Percentiles rank a stretch among this genome's conserved stretches.
Conservation (phyloP, 1,284 basidiomycete species). For the Puccinia polysora region DNA sequence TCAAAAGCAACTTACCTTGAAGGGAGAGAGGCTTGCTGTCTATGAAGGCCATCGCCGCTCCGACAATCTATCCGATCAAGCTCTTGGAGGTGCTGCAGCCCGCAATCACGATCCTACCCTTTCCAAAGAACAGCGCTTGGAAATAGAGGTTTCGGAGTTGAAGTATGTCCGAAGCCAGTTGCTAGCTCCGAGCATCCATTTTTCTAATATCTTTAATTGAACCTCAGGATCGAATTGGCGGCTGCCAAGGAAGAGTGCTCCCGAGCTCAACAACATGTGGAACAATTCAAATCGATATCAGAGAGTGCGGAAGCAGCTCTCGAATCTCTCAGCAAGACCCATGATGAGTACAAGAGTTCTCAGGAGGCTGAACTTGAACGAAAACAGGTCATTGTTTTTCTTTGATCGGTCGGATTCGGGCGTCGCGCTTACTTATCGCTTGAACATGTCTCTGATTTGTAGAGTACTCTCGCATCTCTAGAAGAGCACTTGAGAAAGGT, state of each 20-base stretch:
- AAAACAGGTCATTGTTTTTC: slow-evolving; percentile 60
- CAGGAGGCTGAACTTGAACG: slow-evolving; percentile 64
- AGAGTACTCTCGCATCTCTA: slow-evolving; percentile 67
- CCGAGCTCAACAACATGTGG: slow-evolving; percentile 65
- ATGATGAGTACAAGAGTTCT: slow-evolving; percentile 70
- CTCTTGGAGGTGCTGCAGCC: slow-evolving; percentile 32
- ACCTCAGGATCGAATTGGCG: slow-evolving; percentile 65
- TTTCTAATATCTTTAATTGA: neutral
- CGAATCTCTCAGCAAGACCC: slow-evolving; percentile 64
- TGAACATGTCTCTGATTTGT: neutral
- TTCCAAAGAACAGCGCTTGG: slow-evolving; percentile 70
- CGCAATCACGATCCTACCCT: slow-evolving; percentile 55
- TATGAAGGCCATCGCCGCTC: slow-evolving; percentile 62
- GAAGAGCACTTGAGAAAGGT: slow-evolving; percentile 62
- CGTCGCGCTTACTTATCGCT: neutral
- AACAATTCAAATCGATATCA: slow-evolving; percentile 78
- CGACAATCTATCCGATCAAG: slow-evolving; percentile 18
- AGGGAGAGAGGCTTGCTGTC: slow-evolving; percentile 75
- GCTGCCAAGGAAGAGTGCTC: slow-evolving; percentile 69
- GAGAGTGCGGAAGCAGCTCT: slow-evolving; percentile 73
- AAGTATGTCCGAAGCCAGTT: slow-evolving; percentile 57
- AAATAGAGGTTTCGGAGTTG: slow-evolving; percentile 76
- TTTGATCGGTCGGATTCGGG: neutral
- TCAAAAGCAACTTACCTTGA: slow-evolving; percentile 66
- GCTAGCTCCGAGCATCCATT: slow-evolving; percentile 42